phyloP scores from a whole-genome alignment of 805 yeast species.

The Candida germanica region DNA sequence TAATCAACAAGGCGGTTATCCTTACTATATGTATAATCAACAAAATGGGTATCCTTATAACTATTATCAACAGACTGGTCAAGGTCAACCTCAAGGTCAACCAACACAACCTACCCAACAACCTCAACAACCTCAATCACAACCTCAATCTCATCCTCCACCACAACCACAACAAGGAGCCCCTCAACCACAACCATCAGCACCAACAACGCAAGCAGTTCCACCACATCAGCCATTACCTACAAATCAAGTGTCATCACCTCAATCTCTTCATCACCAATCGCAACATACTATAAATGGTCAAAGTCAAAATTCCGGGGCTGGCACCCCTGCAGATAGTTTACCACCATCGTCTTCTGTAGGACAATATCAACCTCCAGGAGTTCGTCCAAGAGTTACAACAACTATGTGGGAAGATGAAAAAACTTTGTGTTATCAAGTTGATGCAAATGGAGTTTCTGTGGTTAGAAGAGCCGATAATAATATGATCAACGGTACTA shows the following conservation, averaged over 20 bases:
- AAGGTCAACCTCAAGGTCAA: conserved; percentile 12
- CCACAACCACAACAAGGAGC: conserved; percentile 1
- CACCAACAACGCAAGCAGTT: too few species aligned
- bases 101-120: conserved; percentile 16
- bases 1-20: conserved; percentile 13
- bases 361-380: conserved; percentile 46
- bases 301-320: too few species aligned
- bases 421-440: conserved; percentile 79
- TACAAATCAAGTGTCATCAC: background rate
- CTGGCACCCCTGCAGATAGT: background rate
- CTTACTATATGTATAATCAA: conserved; percentile 15
- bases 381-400: conserved; percentile 61
- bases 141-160: conserved; percentile 1
- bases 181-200: background rate
- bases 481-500: conserved; percentile 84
- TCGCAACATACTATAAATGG: too few species aligned
- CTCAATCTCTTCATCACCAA: background rate
- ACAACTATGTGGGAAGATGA: conserved; percentile 93
- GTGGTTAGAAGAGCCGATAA: conserved; percentile 84
- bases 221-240: background rate
- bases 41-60: conserved; percentile 13
- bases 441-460: conserved; percentile 74
- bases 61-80: conserved; percentile 8
- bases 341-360: conserved; percentile 17
- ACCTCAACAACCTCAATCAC: conserved; percentile 4